Evolutionary conservation across 2,329 filamentous ascomycete genomes (phyloP), one percentile per base, ranked within the genome.

Genomic region (Aspergillus puulaauensis): DNA sequence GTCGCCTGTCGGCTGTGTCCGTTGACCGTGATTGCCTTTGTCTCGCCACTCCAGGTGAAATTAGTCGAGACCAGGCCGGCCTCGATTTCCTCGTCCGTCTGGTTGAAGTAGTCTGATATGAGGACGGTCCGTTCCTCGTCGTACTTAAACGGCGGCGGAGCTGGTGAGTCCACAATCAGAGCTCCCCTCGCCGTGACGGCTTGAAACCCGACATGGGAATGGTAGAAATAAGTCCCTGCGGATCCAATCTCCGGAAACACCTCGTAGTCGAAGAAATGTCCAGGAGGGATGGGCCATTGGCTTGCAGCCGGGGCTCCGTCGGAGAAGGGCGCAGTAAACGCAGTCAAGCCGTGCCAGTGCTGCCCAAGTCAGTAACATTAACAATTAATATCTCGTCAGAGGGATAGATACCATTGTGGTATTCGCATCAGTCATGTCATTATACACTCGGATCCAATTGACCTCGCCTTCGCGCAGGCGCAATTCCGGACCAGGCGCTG

Each of bases 261-360:
- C 65, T 89, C 85, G 66, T 89, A 89, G 72, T 89, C 87, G 69
- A 89, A 89, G 72, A 83, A 89, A 58, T 83, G 79, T 1, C 76
- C 71, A 0, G 85, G 79, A 0, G 83, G 80, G 39, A 89, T 88
- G 0, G 86, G 85, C 86, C 86, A 90, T 63, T 89, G 86, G 17
- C 80, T 80, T 2, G 82, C 85, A 31, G 77, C 70, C 0, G 86
- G 84, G 0, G 83, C 80, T 4, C 87, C 86, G 62, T 89, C 87
- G 1, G 85, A 84, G 70, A 87, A 89, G 0, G 85, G 84, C 1
- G 85, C 82, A 33, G 81, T 78, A 33, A 80, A 75, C 67, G 85
- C 82, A 15, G 79, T 81, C 8, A 90, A 76, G 12, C 87, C 87
- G 71, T 89, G 86, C 86, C 86, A 89, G 66, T 89, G 86, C 82